These are phyloP conservation scores for Suillus americanus DNA, from an alignment of 768 basidiomycete species.

Conservation along the genomic window DNA sequence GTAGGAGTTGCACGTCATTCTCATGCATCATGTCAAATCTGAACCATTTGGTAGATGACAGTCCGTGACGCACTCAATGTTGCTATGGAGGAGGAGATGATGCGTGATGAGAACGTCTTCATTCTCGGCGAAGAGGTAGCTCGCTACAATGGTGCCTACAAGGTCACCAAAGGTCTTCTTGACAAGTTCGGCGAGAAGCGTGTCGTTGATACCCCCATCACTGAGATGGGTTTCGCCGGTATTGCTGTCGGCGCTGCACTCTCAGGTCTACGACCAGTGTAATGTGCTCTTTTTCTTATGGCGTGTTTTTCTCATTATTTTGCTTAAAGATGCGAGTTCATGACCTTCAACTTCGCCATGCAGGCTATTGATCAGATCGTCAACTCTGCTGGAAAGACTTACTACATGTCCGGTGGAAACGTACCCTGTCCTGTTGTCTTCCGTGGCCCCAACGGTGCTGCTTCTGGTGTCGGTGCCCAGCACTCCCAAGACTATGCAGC, in stretches of 20 bases:
- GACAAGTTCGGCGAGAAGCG: conserved; percentile 99
- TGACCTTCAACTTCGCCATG: conserved; percentile 99
- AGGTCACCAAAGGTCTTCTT: conserved; percentile 97
- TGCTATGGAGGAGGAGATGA: conserved; percentile 99
- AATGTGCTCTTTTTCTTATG: conserved; percentile 23
- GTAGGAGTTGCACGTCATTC: conserved; percentile 43
- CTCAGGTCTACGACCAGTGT: conserved; percentile 93
- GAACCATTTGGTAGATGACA: conserved; percentile 68
- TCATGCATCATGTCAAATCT: conserved; percentile 16
- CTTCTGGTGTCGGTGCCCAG: conserved; percentile 94
- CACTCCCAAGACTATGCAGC: conserved; percentile 98
- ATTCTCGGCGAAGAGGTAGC: conserved; percentile 98
- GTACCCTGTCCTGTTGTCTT: conserved; percentile 98
- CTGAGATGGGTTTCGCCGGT: conserved; percentile 99
- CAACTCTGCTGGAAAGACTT: conserved; percentile 99
- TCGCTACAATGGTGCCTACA: conserved; percentile 97
- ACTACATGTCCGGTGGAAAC: conserved; percentile 99
- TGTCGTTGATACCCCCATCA: conserved; percentile 95
- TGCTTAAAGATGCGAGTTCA: conserved; percentile 87
- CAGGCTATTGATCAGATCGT: conserved; percentile 99
- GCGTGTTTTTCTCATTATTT: conserved; percentile 13
- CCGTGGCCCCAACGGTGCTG: conserved; percentile 99
- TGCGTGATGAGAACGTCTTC: conserved; percentile 92
- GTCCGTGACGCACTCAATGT: conserved; percentile 97
- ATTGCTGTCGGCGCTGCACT: conserved; percentile 93